phyloP scores from a whole-genome alignment of 129 eudicot genomes.

The Rutidosis leptorrhynchoides region DNA sequence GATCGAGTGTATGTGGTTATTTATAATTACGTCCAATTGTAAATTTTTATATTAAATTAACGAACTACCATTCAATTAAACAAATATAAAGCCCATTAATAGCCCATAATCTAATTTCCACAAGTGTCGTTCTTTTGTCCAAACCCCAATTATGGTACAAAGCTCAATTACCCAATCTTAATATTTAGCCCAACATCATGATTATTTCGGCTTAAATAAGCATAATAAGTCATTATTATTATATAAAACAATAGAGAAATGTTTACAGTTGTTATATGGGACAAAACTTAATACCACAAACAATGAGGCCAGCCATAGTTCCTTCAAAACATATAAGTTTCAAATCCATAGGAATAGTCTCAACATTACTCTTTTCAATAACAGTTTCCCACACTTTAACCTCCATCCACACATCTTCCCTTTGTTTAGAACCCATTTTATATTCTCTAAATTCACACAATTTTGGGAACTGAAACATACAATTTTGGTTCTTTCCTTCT shows the following conservation, averaged over 20 bases:
- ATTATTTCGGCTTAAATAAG: too few relatives aligned
- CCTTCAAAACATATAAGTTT: slow-evolving; percentile 31
- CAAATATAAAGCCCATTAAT: too few relatives aligned
- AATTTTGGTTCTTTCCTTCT: slow-evolving; percentile 26
- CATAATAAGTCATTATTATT: too few relatives aligned
- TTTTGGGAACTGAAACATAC: slow-evolving; percentile 20
- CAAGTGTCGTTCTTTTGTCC: too few relatives aligned
- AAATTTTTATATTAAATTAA: too few relatives aligned
- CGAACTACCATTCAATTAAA: too few relatives aligned
- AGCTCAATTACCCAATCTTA: too few relatives aligned
- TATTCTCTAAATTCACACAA: slow-evolving; percentile 17
- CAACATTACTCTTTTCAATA: not conserved
- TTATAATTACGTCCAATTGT: too few relatives aligned
- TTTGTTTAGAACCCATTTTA: slow-evolving; percentile 30
- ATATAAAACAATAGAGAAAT: not conserved
- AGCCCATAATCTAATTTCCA: too few relatives aligned
- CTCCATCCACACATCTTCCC: slow-evolving; percentile 38
- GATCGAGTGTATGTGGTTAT: too few relatives aligned
- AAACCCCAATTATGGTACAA: too few relatives aligned
- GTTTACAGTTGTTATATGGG: not conserved
- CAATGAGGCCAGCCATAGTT: slow-evolving; percentile 25
- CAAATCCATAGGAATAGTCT: slow-evolving; percentile 26
- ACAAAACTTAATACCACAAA: slow-evolving; percentile 30
- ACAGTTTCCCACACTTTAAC: slow-evolving; percentile 27
- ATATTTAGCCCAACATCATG: too few relatives aligned